Percentiles rank a stretch among this genome's conserved stretches.
Evolutionary conservation across 2,329 filamentous ascomycete genomes (phyloP).

Genomic region (Cladosporium cucumerinum): DNA sequence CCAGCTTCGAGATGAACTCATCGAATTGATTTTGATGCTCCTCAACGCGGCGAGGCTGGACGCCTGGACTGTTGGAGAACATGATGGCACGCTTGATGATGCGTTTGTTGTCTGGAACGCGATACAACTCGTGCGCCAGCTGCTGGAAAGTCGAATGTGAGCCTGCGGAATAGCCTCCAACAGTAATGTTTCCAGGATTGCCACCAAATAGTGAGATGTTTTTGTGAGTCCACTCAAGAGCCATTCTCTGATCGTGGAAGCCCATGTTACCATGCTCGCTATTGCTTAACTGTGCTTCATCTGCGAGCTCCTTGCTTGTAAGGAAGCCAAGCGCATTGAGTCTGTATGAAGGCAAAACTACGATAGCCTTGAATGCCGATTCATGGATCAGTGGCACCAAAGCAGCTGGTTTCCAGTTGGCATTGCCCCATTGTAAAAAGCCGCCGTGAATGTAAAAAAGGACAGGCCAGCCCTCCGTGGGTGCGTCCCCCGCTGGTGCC

Average conservation of each 20-base stretch:
- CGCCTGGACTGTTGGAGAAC: constrained; percentile 53
- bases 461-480: constrained; percentile 53
- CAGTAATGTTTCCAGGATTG: constrained; percentile 49
- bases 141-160: constrained; percentile 57
- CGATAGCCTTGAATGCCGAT: constrained; percentile 48
- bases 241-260: constrained; percentile 57
- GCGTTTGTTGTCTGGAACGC: constrained; percentile 42
- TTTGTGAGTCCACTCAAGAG: constrained; percentile 55
- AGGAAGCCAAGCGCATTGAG: constrained; percentile 57
- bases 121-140: constrained; percentile 52
- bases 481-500: constrained; percentile 48
- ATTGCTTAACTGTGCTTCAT: constrained; percentile 38
- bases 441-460: constrained; percentile 57
- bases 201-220: constrained; percentile 53
- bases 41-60: constrained; percentile 49
- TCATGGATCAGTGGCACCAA: constrained; percentile 48
- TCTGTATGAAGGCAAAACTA: constrained; percentile 56
- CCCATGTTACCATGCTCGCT: constrained; percentile 50
- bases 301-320: constrained; percentile 46
- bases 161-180: constrained; percentile 56
- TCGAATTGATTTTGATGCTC: constrained; percentile 53
- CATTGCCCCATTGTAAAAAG: constrained; percentile 55
- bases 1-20: constrained; percentile 45
- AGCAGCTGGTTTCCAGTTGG: constrained; percentile 44
- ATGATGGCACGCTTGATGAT: constrained; percentile 53